phyloP scores from a whole-genome alignment of 768 basidiomycete genomes.

The Tremella mesenterica region DNA sequence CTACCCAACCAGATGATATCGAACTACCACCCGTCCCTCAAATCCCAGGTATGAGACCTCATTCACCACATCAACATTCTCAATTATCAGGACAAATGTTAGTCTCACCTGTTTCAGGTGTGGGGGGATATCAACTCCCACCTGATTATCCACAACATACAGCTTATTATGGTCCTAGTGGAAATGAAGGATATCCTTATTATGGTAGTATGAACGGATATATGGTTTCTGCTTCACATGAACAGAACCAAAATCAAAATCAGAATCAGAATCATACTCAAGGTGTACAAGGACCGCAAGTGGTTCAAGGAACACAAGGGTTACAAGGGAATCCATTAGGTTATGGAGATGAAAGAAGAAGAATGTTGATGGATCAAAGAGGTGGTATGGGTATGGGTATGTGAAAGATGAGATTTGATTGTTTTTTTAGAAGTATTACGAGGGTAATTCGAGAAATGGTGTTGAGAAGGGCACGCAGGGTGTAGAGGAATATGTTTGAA shows the following conservation, averaged over 20 bases:
- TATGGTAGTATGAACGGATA: not conserved
- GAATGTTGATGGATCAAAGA: not conserved
- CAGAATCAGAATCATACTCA: too few species aligned
- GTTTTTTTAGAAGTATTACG: too few species aligned
- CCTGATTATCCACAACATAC: slow-evolving; percentile 2
- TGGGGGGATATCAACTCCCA: slow-evolving; percentile 1
- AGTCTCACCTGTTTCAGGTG: not conserved
- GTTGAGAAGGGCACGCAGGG: too few species aligned
- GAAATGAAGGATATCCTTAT: not conserved
- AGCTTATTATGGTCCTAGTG: not conserved
- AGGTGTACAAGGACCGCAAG: not conserved
- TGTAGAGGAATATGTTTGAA: too few species aligned
- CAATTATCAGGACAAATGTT: not conserved
- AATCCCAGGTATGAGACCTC: slow-evolving; percentile 36
- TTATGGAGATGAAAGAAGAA: too few species aligned
- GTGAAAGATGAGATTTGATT: too few species aligned
- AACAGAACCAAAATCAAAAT: too few species aligned
- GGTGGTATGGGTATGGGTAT: not conserved
- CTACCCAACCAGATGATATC: not conserved
- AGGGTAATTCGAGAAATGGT: too few species aligned
- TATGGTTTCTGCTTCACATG: not conserved
- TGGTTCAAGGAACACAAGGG: not conserved
- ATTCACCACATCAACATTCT: slow-evolving; percentile 15
- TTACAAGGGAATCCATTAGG: too few species aligned
- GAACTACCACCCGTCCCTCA: slow-evolving; percentile 36